Evolutionary conservation across 2,329 filamentous ascomycete species (phyloP), one percentile per base, ranked within the genome.

Genomic region (Hypoxylon sp.): DNA sequence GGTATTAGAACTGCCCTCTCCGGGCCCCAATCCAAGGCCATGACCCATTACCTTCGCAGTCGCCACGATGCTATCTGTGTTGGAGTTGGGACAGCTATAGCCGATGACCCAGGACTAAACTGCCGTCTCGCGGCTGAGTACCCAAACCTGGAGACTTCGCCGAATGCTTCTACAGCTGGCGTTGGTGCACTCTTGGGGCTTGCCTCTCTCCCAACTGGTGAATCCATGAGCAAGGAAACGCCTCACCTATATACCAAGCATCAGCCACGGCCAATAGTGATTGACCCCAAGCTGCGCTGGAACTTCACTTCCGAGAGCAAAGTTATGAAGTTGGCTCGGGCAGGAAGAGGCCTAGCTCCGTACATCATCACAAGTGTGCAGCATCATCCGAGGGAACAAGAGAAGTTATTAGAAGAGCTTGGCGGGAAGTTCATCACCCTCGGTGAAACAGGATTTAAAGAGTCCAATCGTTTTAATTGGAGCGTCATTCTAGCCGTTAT

Each of bases 31-130:
- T 93, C 93, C 39, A 97, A 97, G 80, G 88, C 92, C 59, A 97
- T 98, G 93, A 98, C 95, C 0, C 95, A 98, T 80, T 93, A 92
- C 78, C 87, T 98, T 29, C 92, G 95, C 74, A 90, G 91, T 11
- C 87, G 86, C 14, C 94, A 98, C 81, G 89, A 92, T 70, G 94
- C 93, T 42, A 97, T 98, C 73, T 85, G 97, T 24, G 85, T 98
- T 33, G 95, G 95, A 22, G 93, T 91, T 3, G 92, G 92, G 2
- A 98, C 95, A 0, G 92, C 94, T 6, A 83, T 93, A 26, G 91
- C 93, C 19, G 95, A 98, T 78, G 88, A 97, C 76, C 95, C 95
- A 2, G 90, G 89, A 2, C 83, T 98, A 59, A 98, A 97, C 78
- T 96, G 92, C 77, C 90, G 94, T 17, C 85, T 94, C 48, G 84